A percentile compares a stretch with the other conserved stretches of the same genome.
Conservation (phyloP, 1,284 basidiomycete species). For the Moesziomyces sp. region DNA sequence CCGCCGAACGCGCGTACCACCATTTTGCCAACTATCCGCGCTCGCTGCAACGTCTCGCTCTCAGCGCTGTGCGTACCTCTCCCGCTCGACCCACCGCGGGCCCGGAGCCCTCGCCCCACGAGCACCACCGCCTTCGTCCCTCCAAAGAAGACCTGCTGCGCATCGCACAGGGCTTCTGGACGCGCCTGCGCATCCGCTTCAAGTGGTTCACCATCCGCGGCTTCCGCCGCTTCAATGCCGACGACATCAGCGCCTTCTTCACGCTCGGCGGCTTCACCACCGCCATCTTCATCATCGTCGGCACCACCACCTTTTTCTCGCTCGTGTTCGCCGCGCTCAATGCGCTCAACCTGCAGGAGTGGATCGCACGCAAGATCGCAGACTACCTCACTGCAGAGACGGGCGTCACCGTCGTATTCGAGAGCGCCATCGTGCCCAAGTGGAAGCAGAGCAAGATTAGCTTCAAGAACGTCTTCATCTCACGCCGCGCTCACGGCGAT, state of each 20-base stretch:
- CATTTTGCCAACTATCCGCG: constrained; percentile 63
- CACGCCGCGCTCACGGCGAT: constrained; percentile 75
- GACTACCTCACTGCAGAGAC: constrained; percentile 93
- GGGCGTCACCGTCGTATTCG: constrained; percentile 93
- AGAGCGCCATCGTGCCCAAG: constrained; percentile 96
- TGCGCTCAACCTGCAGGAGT: constrained; percentile 91
- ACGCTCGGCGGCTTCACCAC: constrained; percentile 85
- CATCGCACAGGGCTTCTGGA: constrained; percentile 87
- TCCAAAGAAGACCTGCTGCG: constrained; percentile 78
- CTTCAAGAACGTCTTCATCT: constrained; percentile 96
- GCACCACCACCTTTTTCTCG: constrained; percentile 96
- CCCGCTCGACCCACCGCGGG: not conserved
- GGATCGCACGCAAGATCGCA: constrained; percentile 87
- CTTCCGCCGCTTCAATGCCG: constrained; percentile 93
- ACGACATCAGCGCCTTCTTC: constrained; percentile 95
- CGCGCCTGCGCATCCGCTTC: constrained; percentile 88
- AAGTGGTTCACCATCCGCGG: constrained; percentile 98
- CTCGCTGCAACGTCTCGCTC: constrained; percentile 56
- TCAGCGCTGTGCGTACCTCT: constrained; percentile 49
- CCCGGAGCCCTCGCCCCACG: constrained; percentile 6
- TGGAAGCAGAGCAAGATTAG: constrained; percentile 96
- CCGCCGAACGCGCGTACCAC: constrained; percentile 39
- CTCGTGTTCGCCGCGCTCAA: constrained; percentile 89
- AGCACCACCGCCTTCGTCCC: constrained; percentile 39
- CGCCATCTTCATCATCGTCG: constrained; percentile 89